Conservation (phyloP, 805 yeast genomes). For the Nakazawaea wickerhamii region DNA sequence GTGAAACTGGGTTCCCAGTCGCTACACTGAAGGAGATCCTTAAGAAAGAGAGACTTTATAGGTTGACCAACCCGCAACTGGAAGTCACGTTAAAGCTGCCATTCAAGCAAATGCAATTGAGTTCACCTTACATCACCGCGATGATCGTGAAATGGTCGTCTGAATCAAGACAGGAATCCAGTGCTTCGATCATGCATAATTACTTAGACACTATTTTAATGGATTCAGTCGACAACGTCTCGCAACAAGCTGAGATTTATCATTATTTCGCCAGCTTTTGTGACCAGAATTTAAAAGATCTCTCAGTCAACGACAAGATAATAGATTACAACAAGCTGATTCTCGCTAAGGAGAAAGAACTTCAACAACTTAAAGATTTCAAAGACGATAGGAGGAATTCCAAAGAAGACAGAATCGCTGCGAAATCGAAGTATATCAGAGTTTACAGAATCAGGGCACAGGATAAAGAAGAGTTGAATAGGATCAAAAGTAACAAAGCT, state of each 20-base stretch:
- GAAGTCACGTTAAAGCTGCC: constrained; percentile 12
- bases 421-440: constrained; percentile 28
- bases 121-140: constrained; percentile 28
- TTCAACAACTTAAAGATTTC: constrained; percentile 42
- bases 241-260: constrained; percentile 39
- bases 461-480: constrained; percentile 40
- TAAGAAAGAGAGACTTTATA: constrained; percentile 9
- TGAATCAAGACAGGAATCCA: constrained; percentile 62
- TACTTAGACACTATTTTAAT: constrained; percentile 46
- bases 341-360: constrained; percentile 38
- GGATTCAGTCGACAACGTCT: constrained; percentile 19
- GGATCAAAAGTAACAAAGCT: constrained; percentile 31
- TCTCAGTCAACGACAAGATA: constrained; percentile 39
- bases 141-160: constrained; percentile 64
- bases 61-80: constrained; percentile 2
- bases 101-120: constrained; percentile 18
- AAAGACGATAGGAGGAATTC: constrained; percentile 34
- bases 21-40: constrained; percentile 38
- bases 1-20: constrained; percentile 52
- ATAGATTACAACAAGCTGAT: constrained; percentile 34
- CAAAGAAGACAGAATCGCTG: constrained; percentile 44
- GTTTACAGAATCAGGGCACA: constrained; percentile 44
- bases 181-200: constrained; percentile 48
- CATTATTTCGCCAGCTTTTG: constrained; percentile 70
- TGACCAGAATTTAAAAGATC: constrained; percentile 51